Evolutionary conservation across 2,329 filamentous ascomycete species (phyloP).

Genomic region (Fusarium sp.): DNA sequence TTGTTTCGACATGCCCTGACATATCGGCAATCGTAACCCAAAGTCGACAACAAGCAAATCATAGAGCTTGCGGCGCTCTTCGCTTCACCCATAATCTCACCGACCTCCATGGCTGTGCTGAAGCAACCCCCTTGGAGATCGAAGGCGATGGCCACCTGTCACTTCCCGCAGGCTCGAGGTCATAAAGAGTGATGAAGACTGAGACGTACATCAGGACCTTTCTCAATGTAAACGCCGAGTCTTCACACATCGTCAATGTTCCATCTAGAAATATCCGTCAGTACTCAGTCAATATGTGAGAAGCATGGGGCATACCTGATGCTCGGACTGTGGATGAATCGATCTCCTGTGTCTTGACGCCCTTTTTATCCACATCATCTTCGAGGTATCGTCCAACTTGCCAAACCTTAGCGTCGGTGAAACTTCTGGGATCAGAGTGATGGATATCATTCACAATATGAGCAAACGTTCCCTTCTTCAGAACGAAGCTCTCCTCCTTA

Average conservation of each 20-base stretch:
- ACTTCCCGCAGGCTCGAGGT: slow-evolving; percentile 51
- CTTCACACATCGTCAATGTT: slow-evolving; percentile 52
- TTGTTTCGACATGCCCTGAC: neutral
- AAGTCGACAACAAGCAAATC: neutral
- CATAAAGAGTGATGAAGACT: slow-evolving; percentile 55
- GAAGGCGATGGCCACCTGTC: slow-evolving; percentile 47
- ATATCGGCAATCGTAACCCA: neutral
- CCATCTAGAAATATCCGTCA: slow-evolving; percentile 48
- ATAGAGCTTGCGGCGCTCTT: slow-evolving; percentile 32
- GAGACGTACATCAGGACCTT: slow-evolving; percentile 55
- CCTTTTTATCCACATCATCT: slow-evolving; percentile 45
- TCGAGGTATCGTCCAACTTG: slow-evolving; percentile 52
- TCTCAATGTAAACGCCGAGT: slow-evolving; percentile 50
- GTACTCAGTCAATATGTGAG: neutral
- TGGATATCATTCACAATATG: slow-evolving; percentile 54
- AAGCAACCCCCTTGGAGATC: slow-evolving; percentile 44
- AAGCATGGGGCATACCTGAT: slow-evolving; percentile 49
- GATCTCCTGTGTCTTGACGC: slow-evolving; percentile 34
- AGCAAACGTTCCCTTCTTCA: slow-evolving; percentile 54
- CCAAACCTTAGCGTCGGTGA: slow-evolving; percentile 54
- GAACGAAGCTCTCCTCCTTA: slow-evolving; percentile 46
- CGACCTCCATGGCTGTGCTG: slow-evolving; percentile 47
- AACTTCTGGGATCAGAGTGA: slow-evolving; percentile 53
- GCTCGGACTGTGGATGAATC: slow-evolving; percentile 50
- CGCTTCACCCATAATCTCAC: slow-evolving; percentile 54